These are phyloP conservation scores for Nannizziopsis arthrosporioides DNA, from an alignment of 2,329 filamentous ascomycete genomes.

Conservation along the genomic window DNA sequence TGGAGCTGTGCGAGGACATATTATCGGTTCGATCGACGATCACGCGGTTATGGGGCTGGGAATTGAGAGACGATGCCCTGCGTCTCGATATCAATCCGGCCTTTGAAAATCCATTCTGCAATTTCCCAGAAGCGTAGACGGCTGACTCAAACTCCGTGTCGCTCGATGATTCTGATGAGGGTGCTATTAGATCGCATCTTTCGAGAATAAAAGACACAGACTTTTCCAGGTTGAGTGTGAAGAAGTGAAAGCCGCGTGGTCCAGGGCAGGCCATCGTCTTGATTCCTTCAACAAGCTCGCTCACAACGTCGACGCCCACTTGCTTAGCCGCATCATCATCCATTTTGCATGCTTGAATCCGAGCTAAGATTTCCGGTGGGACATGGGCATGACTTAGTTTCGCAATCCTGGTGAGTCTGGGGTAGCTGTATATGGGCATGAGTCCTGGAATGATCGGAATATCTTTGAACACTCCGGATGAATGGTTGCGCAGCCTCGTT, in stretches of 20 bases:
- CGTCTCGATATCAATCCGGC: conserved; percentile 35
- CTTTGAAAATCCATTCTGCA: conserved; percentile 19
- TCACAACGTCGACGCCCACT: conserved; percentile 52
- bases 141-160: conserved; percentile 38
- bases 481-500: conserved; percentile 60
- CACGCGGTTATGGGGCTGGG: conserved; percentile 74
- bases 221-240: conserved; percentile 92
- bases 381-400: conserved; percentile 86
- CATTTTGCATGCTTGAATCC: conserved; percentile 40
- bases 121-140: conserved; percentile 25
- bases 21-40: conserved; percentile 53
- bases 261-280: conserved; percentile 50
- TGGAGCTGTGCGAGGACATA: conserved; percentile 27
- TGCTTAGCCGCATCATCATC: conserved; percentile 40
- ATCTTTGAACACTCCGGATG: conserved; percentile 71
- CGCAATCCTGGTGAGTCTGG: conserved; percentile 84
- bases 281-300: conserved; percentile 70
- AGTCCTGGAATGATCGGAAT: conserved; percentile 87
- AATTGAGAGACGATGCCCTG: conserved; percentile 66
- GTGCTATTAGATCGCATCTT: conserved; percentile 67
- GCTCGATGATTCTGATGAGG: conserved; percentile 27
- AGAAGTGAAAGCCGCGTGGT: conserved; percentile 85
- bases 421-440: conserved; percentile 96
- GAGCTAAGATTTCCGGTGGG: conserved; percentile 56
- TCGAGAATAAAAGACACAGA: conserved; percentile 89